A percentile compares a stretch with the other conserved stretches of the same genome.
phyloP scores from a whole-genome alignment of 345 rosid species.

The Aquilaria malaccensis region DNA sequence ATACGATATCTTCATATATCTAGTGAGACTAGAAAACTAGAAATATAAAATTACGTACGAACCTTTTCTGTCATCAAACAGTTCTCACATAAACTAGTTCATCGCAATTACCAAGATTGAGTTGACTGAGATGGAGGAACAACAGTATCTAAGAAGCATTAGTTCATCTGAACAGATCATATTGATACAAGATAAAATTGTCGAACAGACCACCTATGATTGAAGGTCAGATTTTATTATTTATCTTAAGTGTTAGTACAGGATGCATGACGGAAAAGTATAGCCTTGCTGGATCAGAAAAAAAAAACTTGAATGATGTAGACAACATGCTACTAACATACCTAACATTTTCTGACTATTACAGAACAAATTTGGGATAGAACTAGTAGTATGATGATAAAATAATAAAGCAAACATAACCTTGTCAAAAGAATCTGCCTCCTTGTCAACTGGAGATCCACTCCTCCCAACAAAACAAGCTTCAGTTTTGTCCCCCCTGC shows the following conservation, averaged over 20 bases:
- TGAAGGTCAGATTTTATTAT: too few relatives aligned
- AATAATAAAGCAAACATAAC: conserved; percentile 24
- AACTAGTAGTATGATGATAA: conserved; percentile 3
- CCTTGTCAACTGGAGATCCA: conserved; percentile 31
- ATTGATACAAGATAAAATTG: too few relatives aligned
- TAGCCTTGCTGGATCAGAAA: not conserved
- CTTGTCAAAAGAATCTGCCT: conserved; percentile 75
- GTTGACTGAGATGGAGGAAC: too few relatives aligned
- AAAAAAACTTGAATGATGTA: not conserved
- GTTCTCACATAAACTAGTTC: too few relatives aligned
- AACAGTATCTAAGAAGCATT: too few relatives aligned
- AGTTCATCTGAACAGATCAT: too few relatives aligned
- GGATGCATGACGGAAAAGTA: not conserved
- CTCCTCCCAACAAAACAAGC: conserved; percentile 28
- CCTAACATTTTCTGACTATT: not conserved
- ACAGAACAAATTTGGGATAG: not conserved
- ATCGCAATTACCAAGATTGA: too few relatives aligned
- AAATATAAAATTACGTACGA: too few relatives aligned
- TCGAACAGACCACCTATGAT: too few relatives aligned
- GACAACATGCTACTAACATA: not conserved
- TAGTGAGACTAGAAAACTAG: too few relatives aligned
- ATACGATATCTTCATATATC: too few relatives aligned
- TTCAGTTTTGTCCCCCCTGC: conserved; percentile 48
- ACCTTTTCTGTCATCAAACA: too few relatives aligned
- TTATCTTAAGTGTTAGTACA: not conserved